Conservation (phyloP, 2,329 filamentous ascomycete genomes). For the Exophiala sp. region DNA sequence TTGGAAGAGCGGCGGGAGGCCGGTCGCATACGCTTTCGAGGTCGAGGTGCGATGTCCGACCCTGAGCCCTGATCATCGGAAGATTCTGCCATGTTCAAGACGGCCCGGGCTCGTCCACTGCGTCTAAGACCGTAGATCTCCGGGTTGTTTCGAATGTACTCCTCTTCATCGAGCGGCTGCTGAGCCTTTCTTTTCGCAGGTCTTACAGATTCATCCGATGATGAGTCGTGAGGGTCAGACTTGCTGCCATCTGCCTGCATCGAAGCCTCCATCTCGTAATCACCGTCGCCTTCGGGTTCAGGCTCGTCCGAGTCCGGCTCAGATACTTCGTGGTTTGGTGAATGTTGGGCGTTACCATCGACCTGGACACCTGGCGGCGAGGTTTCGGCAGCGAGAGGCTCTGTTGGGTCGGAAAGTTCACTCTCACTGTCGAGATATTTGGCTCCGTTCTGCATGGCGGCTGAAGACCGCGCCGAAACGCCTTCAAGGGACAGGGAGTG, state of each 20-base stretch:
- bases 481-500: slow-evolving; percentile 57
- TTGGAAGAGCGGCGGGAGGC: slow-evolving; percentile 49
- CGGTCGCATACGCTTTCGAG: slow-evolving; percentile 48
- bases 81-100: slow-evolving; percentile 58
- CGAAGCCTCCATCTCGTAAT: slow-evolving; percentile 66
- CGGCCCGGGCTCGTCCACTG: slow-evolving; percentile 65
- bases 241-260: slow-evolving; percentile 50
- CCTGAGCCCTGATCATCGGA: slow-evolving; percentile 63
- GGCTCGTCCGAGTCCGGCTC: slow-evolving; percentile 38
- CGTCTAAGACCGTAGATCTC: slow-evolving; percentile 89
- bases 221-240: slow-evolving; percentile 47
- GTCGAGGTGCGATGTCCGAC: slow-evolving; percentile 56
- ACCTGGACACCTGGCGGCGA: slow-evolving; percentile 40
- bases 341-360: slow-evolving; percentile 41
- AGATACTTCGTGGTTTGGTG: slow-evolving; percentile 35
- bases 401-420: slow-evolving; percentile 67
- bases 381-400: slow-evolving; percentile 49
- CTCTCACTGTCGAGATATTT: slow-evolving; percentile 58
- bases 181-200: slow-evolving; percentile 67
- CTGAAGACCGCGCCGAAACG: slow-evolving; percentile 50
- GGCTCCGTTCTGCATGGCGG: slow-evolving; percentile 40
- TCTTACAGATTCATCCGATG: slow-evolving; percentile 64
- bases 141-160: slow-evolving; percentile 83
- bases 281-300: slow-evolving; percentile 49
- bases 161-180: slow-evolving; percentile 58